A percentile compares a stretch with the other conserved stretches of the same genome.
Conservation (phyloP, 768 basidiomycete species). For the Cytidiella melzeri region DNA sequence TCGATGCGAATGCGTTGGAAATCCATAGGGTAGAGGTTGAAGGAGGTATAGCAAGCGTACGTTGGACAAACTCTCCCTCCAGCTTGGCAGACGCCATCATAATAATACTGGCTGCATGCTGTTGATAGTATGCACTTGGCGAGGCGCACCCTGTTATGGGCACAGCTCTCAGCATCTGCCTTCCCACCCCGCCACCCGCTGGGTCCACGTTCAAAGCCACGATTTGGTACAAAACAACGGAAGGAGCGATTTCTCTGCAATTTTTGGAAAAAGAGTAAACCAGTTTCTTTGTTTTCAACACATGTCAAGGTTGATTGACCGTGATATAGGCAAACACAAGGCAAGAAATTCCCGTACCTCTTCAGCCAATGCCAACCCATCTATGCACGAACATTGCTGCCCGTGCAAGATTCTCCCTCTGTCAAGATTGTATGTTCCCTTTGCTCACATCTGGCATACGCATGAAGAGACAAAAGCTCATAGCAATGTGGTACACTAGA, state of each 20-base stretch:
- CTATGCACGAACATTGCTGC: slow-evolving; percentile 73
- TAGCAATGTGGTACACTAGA: too few species aligned
- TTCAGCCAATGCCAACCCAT: slow-evolving; percentile 95
- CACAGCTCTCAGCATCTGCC: slow-evolving; percentile 57
- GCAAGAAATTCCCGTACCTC: slow-evolving; percentile 77
- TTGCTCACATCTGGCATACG: background rate
- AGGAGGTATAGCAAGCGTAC: slow-evolving; percentile 41
- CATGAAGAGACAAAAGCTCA: too few species aligned
- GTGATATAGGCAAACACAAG: slow-evolving; percentile 67
- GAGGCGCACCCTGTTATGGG: slow-evolving; percentile 69
- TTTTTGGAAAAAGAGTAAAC: slow-evolving; percentile 79
- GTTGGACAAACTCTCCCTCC: too few species aligned
- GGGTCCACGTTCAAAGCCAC: slow-evolving; percentile 43
- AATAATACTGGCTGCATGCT: too few species aligned
- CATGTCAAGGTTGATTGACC: background rate
- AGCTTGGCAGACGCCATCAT: too few species aligned
- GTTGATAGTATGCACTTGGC: slow-evolving; percentile 44
- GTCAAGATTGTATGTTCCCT: slow-evolving; percentile 66
- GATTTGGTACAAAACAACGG: slow-evolving; percentile 68
- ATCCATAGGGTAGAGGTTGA: slow-evolving; percentile 50
- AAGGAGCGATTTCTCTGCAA: slow-evolving; percentile 70
- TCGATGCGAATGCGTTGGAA: slow-evolving; percentile 71
- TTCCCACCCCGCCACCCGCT: slow-evolving; percentile 37
- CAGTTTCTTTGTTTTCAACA: background rate
- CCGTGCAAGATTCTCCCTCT: slow-evolving; percentile 85